Evolutionary conservation across 768 basidiomycete species (phyloP), one percentile per base, ranked within the genome.

Genomic region (Russula dissimulans): DNA sequence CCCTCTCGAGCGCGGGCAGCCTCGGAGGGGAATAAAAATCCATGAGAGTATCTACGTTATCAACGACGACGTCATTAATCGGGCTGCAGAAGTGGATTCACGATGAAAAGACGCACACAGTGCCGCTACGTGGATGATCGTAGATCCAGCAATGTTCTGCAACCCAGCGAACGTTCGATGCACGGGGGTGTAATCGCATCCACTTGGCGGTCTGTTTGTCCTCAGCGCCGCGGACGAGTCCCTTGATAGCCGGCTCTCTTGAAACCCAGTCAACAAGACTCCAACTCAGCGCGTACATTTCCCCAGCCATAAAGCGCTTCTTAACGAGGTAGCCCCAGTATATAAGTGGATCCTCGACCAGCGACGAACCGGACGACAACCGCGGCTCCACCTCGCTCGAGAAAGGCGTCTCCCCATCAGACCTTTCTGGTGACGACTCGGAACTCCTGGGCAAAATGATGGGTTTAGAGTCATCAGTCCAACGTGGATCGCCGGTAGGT

Each of bases 101-200:
- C 9, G 5, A 41, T 11, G 22, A 18, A 45, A 56, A 57, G 32
- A 78, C 89, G 69, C 77, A 94, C 85, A 95, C 94, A 18, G 95
- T 97, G 50, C 90, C 88, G 15, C 90, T 85, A 51, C 92, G 86
- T 2, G 95, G 95, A 73, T 97, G 95, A 70, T 99, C 95, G 72
- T 99, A 97, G 65, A 99, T 91, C 91, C 92, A 95, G 73, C 95
- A 98, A 31, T 87, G 82, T 69, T 99, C 95, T 66, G 89, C 86
- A 36, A 80, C 79, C 95, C 95, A 98, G 46, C 91, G 82, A 43
- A 99, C 82, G 65, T 87, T 81, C 32, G 79, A 73, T 14, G 87
- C 82, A 46, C 79, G 81, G 0, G 95, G 94, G 74, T 97, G 95
- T 55, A 85, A 68, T 18, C 80, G 78, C 83, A 98, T 92, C 95